Evolutionary conservation across 768 basidiomycete genomes (phyloP).

Genomic region (Pleurotus salmoneostramineus): DNA sequence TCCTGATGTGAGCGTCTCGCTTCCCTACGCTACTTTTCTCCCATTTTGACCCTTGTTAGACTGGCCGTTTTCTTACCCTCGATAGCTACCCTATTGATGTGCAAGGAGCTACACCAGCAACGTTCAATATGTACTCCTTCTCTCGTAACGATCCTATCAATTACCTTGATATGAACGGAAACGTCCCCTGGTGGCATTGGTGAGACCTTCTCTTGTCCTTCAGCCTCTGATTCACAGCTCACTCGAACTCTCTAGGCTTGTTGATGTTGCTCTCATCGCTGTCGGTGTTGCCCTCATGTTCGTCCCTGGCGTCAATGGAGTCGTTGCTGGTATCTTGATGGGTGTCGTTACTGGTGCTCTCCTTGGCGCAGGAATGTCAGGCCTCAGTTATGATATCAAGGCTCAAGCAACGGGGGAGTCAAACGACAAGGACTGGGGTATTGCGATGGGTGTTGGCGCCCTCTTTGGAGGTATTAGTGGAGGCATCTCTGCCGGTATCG

Average conservation of each 20-base stretch:
- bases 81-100: conserved; percentile 3
- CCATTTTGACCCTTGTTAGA: neutral
- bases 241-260: neutral
- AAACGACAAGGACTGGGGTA: conserved; percentile 4
- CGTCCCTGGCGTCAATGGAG: conserved; percentile 1
- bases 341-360: neutral
- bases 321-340: neutral
- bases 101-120: conserved; percentile 3
- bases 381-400: neutral
- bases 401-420: neutral
- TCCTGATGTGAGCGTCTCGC: neutral
- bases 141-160: conserved; percentile 7
- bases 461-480: conserved; percentile 3
- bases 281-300: neutral
- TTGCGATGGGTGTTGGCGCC: conserved; percentile 1
- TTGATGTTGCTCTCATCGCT: neutral
- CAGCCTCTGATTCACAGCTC: neutral
- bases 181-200: conserved; percentile 10
- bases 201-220: neutral
- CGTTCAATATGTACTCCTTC: conserved; percentile 10
- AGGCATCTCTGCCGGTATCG: neutral
- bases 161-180: conserved; percentile 6
- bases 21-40: neutral
- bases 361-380: neutral
- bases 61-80: conserved; percentile 3